Evolutionary conservation across 106 monocot genomes (phyloP), one percentile per base, ranked within the genome.

Genomic region (Dendrobium chrysotoxum): DNA sequence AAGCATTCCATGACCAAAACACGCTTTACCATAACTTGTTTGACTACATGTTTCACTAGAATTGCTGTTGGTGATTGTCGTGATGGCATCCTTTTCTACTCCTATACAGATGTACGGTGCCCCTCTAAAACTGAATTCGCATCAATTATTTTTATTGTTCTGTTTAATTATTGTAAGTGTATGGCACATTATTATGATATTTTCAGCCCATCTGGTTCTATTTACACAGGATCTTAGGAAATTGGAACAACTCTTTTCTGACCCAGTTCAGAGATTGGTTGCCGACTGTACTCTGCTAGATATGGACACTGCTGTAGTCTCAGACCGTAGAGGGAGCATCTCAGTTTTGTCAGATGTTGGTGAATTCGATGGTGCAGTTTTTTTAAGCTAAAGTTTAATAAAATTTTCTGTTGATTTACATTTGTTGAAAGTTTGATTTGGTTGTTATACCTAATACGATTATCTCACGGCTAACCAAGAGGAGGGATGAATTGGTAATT

Each of bases 51-150:
- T 89, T 86, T 71, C 30, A 83, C 85, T 35, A 90, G 91, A 87
- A 99, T 99, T 79, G 95, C 85, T 23, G 93, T 91, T 86, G 95
- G 99, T 81, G 99, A 99, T 89, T 99, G 99, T 85, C 95, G 99
- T 80, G 99, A 99, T 86, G 99, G 99, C 79, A 79, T 99, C 64
- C 89, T 95, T 86, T 95, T 91, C 82, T 99, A 89, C 72, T 86
- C 88, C 35, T 99, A 90, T 75, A 79, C 88, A 66, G 95, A 99
- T 92, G 99, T 95, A 78, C 71, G 75, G 65, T 77, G 50, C 65
- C 6, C 40, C 74, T 47, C 45, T 46, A 28, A 47, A 80, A 7
- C 45, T 53, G 30, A 53, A 76, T 40, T 45, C 26, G 2, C 47
- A 21, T 47, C n/a, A 20, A 20, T 40, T 21, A 74, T n/a, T 45